Conservation (phyloP, 441 rosid species). For the Euphorbia corollata region DNA sequence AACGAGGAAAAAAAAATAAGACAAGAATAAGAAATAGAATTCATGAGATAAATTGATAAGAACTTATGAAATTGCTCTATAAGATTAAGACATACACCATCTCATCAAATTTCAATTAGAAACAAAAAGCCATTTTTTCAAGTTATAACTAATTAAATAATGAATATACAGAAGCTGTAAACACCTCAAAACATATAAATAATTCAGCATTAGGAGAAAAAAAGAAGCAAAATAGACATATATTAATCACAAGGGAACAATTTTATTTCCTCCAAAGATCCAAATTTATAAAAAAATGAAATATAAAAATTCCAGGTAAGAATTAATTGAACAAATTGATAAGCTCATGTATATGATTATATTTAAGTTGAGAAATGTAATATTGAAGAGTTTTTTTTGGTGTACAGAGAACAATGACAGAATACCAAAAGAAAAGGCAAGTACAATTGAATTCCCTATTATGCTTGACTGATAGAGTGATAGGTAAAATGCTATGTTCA, state of each 20-base stretch:
- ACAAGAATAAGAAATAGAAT: slow-evolving; percentile 11
- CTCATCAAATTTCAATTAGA: background rate
- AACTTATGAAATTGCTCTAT: background rate
- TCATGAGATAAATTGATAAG: background rate
- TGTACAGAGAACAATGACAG: background rate
- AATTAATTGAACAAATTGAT: background rate
- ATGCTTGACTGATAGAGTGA: slow-evolving; percentile 9
- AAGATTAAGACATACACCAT: slow-evolving; percentile 7
- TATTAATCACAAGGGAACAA: background rate
- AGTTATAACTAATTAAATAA: background rate
- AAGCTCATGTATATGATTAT: background rate
- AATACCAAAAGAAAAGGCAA: background rate
- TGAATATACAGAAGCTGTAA: background rate
- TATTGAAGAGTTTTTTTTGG: background rate
- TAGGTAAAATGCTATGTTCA: slow-evolving; percentile 17
- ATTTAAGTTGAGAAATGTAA: background rate
- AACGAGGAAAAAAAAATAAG: slow-evolving; percentile 15
- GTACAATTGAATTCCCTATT: background rate
- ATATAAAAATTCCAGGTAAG: background rate
- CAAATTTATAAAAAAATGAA: background rate
- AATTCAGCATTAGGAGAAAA: background rate
- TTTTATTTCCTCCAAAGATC: background rate
- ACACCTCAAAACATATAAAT: background rate
- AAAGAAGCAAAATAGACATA: background rate
- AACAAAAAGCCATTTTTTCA: background rate